Percentiles rank a stretch among this genome's conserved stretches.
Conservation (phyloP, 2,329 filamentous ascomycete genomes). For the Stachybotrys echinatus region DNA sequence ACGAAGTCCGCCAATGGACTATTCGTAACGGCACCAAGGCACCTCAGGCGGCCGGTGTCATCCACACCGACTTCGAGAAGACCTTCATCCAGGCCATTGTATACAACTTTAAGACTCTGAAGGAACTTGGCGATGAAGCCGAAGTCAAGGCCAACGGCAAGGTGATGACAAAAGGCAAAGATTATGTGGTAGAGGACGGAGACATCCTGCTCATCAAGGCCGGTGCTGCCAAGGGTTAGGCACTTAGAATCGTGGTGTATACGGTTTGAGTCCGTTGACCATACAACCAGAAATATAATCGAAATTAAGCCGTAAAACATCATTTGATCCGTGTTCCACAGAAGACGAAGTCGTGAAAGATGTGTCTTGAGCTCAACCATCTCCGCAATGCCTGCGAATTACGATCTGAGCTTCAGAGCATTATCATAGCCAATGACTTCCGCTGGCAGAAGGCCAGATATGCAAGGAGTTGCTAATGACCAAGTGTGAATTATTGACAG, state of each 20-base stretch:
- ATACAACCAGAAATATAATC: too few species aligned
- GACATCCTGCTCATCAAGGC: constrained; percentile 86
- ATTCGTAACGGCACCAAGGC: constrained; percentile 94
- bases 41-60: constrained; percentile 95
- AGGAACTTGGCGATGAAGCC: constrained; percentile 83
- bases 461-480: too few species aligned
- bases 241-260: neutral
- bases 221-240: constrained; percentile 69
- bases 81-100: constrained; percentile 97
- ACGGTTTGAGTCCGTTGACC: too few species aligned
- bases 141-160: constrained; percentile 92
- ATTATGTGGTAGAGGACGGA: constrained; percentile 84
- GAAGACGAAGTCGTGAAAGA: too few species aligned
- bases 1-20: constrained; percentile 98
- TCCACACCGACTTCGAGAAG: constrained; percentile 98
- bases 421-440: too few species aligned
- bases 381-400: too few species aligned
- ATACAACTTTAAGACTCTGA: constrained; percentile 79
- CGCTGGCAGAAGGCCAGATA: too few species aligned
- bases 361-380: too few species aligned
- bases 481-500: too few species aligned
- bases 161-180: constrained; percentile 97
- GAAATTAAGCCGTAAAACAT: too few species aligned
- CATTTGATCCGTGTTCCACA: too few species aligned
- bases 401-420: too few species aligned